A percentile compares a stretch with the other conserved stretches of the same genome.
These are phyloP conservation scores for Pleurostoma richardsiae DNA, from an alignment of 2,329 filamentous ascomycete species.

Conservation along the genomic window DNA sequence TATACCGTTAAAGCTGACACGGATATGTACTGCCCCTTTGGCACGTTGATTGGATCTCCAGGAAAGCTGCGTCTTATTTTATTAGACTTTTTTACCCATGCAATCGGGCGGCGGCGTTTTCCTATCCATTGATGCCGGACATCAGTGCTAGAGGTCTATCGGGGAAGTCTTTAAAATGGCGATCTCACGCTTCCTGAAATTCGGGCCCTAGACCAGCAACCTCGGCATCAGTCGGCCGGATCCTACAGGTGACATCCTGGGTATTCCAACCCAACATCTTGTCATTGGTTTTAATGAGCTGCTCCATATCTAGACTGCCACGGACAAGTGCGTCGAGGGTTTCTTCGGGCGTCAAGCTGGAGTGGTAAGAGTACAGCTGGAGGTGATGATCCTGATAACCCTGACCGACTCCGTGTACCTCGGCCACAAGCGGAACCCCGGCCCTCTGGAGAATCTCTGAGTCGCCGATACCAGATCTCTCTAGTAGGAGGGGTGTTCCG, in stretches of 20 bases:
- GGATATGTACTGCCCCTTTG: background rate
- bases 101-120: background rate
- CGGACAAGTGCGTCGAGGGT: background rate
- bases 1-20: slow-evolving; percentile 1
- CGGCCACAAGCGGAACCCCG: slow-evolving; percentile 37
- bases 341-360: background rate
- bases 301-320: background rate
- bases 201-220: slow-evolving; percentile 13
- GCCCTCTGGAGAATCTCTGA: slow-evolving; percentile 38
- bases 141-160: slow-evolving; percentile 14
- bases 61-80: background rate
- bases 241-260: slow-evolving; percentile 12
- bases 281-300: slow-evolving; percentile 10
- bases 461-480: slow-evolving; percentile 44
- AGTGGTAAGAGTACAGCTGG: background rate
- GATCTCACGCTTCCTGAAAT: slow-evolving; percentile 14
- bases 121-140: background rate
- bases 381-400: slow-evolving; percentile 37
- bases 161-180: slow-evolving; percentile 12
- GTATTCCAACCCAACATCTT: slow-evolving; percentile 15
- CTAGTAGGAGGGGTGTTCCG: slow-evolving; percentile 37
- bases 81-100: background rate
- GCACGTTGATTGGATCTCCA: background rate
- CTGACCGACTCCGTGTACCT: slow-evolving; percentile 47
- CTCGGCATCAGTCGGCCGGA: slow-evolving; percentile 15